Base-by-base conservation (phyloP, 345 rosid genomes). In the Limnanthes douglasii region DNA sequence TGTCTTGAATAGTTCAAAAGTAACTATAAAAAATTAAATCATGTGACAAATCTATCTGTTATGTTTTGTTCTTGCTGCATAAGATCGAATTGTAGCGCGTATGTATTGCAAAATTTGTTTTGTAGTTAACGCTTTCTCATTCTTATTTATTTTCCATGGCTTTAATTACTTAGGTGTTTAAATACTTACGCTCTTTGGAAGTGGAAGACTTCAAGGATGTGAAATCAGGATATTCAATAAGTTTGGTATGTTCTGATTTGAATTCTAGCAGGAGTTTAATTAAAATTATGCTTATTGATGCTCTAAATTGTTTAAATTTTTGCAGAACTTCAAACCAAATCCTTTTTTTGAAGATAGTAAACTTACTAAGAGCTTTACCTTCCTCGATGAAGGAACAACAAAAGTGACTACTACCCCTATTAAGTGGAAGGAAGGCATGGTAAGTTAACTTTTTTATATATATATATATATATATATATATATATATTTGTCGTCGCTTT, bases 391-490 rank as follows among this genome's bases (percentile, higher is more conserved):
- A 59, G 95, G 82, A 18, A 66, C 78, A 21, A 88, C 79, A 18
- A 69, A 76, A 51, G 69, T 79, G 48, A 54, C 74, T 36, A 72
- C 86, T 12, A 83, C 98, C 7, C 44, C 70, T 26, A 88, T 84
- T 37, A 88, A 68, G 42, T 88, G 98, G 95, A 88, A 84, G 46
- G 86, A 74, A 49, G 92, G 95, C 45, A 72, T 62, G 86, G 98
- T 88, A 57, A 35, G 43, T 28, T 29, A 18, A 18, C 5, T 24
- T 10, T 25, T 30, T 21, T 21, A 2, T 26, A 8, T 2, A 9
- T 6, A 11, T 9, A 14, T 30, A 20, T 11, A 26, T 9, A 7
- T 14, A 12, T 39, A 5, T 26, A 5, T 15, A 16, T 22, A 16
- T 21, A 22, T 14, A 29, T 28, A 2, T 14, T 42, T 20, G 6